Conservation (phyloP, 1,284 basidiomycete species). For the Taiwanofungus camphoratus region DNA sequence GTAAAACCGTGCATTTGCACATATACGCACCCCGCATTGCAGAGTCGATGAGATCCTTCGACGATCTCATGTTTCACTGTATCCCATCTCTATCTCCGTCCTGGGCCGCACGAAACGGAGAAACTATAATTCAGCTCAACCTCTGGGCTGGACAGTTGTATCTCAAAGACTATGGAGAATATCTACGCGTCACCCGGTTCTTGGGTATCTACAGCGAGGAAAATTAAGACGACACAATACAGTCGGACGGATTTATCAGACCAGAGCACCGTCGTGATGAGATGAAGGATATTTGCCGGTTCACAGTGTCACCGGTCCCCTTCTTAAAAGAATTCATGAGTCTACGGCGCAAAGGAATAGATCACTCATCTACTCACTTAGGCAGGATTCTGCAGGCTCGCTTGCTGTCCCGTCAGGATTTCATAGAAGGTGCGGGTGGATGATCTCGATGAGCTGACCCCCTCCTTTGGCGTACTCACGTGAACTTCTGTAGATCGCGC, state of each 20-base stretch:
- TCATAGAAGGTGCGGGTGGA: no score
- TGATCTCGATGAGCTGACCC: no score
- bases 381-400: constrained; percentile 34
- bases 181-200: constrained; percentile 29
- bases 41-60: constrained; percentile 32
- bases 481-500: no score
- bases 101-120: constrained; percentile 17
- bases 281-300: constrained; percentile 12
- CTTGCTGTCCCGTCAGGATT: background rate
- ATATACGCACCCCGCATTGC: constrained; percentile 37
- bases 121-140: constrained; percentile 33
- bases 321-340: constrained; percentile 30
- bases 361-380: constrained; percentile 35
- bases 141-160: constrained; percentile 42
- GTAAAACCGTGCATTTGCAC: constrained; percentile 34
- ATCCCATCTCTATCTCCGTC: constrained; percentile 23
- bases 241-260: constrained; percentile 33
- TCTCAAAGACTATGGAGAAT: constrained; percentile 27
- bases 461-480: no score
- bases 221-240: constrained; percentile 13
- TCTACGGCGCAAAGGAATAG: constrained; percentile 36
- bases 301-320: constrained; percentile 29
- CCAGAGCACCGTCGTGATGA: constrained; percentile 15
- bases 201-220: constrained; percentile 30
- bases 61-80: constrained; percentile 33